Evolutionary conservation across 768 basidiomycete genomes (phyloP), one percentile per base, ranked within the genome.

Genomic region (Pulveroboletus sp.): DNA sequence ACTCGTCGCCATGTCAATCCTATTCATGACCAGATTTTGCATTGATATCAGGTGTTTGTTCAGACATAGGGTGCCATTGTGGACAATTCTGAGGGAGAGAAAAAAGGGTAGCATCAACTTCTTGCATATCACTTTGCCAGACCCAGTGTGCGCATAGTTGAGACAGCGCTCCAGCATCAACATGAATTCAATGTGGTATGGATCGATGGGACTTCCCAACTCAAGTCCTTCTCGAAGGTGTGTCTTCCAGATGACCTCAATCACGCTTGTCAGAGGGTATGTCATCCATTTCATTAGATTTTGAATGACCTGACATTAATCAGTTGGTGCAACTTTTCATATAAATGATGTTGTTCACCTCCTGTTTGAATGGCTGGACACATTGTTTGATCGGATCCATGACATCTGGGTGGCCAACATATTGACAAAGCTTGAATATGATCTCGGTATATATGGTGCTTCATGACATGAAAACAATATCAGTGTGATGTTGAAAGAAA

Each of bases 241-340:
- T n/a, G n/a, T n/a, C 17, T 45, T 26, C 42, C 50, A 55, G 0
- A 51, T 1, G 1, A 22, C 2, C 9, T 55, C 27, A 7, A 51
- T 47, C 2, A 39, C 1, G 1, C 13, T 12, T 2, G 46, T 47
- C 10, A 55, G 2, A 0, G 50, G 54, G 8, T 36, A 51, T 0
- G 50, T 51, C 0, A 39, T 36, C 54, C 50, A 51, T 12, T 43
- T 51, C 1, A 55, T 2, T 0, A 55, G 12, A 4, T 48, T 48
- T 1, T 41, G 54, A 3, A 55, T 55, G 13, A 55, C 38, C 46
- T 54, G 26, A 17, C n/a, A n/a, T n/a, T n/a, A n/a, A n/a, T n/a
- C n/a, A n/a, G n/a, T n/a, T n/a, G n/a, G n/a, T n/a, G n/a, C n/a
- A n/a, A n/a, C n/a, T n/a, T n/a, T n/a, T n/a, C n/a, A n/a, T n/a